Evolutionary conservation across 139 green algal genomes (phyloP).

Genomic region (Marvania coccoides): DNA sequence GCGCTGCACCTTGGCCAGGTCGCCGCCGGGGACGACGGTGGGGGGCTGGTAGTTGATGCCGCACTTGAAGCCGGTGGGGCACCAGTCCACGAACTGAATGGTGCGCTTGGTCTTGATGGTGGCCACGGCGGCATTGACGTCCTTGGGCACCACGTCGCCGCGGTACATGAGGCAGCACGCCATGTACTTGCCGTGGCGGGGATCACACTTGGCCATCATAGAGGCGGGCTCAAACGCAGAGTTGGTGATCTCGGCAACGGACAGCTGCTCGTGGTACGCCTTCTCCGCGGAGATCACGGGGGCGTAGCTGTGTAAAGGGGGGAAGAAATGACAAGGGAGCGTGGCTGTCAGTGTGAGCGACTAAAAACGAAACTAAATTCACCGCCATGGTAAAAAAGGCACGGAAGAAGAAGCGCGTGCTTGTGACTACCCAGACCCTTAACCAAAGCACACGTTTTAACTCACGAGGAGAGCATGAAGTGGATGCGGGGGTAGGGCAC

Average conservation of each 20-base stretch:
- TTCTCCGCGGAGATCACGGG: conserved; percentile 98
- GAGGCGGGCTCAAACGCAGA: conserved; percentile 86
- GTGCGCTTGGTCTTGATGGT: conserved; percentile 99
- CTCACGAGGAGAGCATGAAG: conserved; percentile 98
- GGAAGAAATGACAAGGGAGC: too few species aligned
- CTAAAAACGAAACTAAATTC: too few species aligned
- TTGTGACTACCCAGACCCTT: too few species aligned
- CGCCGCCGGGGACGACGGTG: conserved; percentile 92
- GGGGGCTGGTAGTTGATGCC: conserved; percentile 99
- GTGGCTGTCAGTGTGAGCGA: too few species aligned
- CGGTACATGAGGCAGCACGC: conserved; percentile 99
- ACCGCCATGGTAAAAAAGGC: too few species aligned
- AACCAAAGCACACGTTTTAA: too few species aligned
- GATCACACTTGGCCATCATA: conserved; percentile 99
- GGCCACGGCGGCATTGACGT: conserved; percentile 93
- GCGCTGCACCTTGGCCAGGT: conserved; percentile 98
- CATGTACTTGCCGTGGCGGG: conserved; percentile 97
- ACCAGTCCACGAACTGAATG: conserved; percentile 99
- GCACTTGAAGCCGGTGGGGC: conserved; percentile 99
- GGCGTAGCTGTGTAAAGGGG: too few species aligned
- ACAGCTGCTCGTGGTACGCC: conserved; percentile 98
- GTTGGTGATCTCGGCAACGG: conserved; percentile 97
- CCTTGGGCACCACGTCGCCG: conserved; percentile 98
- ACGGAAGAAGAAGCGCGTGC: too few species aligned
- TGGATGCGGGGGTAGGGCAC: conserved; percentile 98